Evolutionary conservation across 495 filamentous ascomycete species (phyloP).

Genomic region (Penicillium manginii): DNA sequence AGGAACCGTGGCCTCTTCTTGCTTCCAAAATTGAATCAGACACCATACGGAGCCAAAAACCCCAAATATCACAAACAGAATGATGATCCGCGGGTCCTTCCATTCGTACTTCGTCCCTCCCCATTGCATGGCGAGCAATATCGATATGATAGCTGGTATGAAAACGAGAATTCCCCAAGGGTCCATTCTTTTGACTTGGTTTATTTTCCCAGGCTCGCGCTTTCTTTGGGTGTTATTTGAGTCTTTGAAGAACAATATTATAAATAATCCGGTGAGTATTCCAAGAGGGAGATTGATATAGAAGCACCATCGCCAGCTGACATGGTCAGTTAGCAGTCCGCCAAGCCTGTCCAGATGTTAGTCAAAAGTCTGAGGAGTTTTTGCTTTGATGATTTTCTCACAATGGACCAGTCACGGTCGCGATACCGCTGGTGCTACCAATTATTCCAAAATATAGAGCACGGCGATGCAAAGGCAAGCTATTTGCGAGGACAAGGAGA

Average conservation of each 20-base stretch:
- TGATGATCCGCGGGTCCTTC: conserved; percentile 66
- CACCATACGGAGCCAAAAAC: conserved; percentile 65
- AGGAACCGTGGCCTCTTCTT: conserved; percentile 79
- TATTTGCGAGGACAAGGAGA: conserved; percentile 77
- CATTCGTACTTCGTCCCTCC: conserved; percentile 73
- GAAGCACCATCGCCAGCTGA: conserved; percentile 65
- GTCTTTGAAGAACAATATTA: conserved; percentile 63
- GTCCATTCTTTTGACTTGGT: conserved; percentile 66
- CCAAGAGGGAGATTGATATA: conserved; percentile 72
- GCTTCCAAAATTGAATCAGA: conserved; percentile 66
- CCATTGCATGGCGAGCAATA: conserved; percentile 84
- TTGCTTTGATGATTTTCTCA: conserved; percentile 13
- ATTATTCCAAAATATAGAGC: conserved; percentile 78
- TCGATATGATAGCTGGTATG: conserved; percentile 70
- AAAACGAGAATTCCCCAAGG: conserved; percentile 67
- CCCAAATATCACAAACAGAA: conserved; percentile 68
- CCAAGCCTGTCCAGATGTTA: conserved; percentile 28
- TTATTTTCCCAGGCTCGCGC: conserved; percentile 34
- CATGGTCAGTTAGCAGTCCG: conserved; percentile 64
- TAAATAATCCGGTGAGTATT: conserved; percentile 61
- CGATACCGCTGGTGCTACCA: conserved; percentile 77
- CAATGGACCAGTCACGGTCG: conserved; percentile 75
- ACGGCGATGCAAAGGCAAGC: conserved; percentile 70
- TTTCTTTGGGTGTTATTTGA: conserved; percentile 45
- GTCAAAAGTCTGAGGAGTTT: not conserved